Conservation (phyloP, 305 asterid species). For the Ajuga reptans region DNA sequence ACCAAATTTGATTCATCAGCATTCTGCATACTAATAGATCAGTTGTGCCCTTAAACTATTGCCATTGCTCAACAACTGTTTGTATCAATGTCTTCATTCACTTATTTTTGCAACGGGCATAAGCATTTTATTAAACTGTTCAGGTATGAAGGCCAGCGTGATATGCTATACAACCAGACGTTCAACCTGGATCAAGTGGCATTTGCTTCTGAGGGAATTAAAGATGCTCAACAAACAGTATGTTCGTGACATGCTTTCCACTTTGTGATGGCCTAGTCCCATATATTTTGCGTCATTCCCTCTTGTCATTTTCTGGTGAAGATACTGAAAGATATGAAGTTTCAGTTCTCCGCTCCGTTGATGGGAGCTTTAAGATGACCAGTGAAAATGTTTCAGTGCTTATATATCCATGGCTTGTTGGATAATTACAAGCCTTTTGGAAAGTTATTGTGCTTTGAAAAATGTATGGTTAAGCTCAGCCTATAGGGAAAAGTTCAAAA, state of each 20-base stretch:
- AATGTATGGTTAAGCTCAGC: constrained; percentile 1
- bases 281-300: neutral
- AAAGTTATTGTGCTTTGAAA: neutral
- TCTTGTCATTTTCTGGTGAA: neutral
- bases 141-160: constrained; percentile 95
- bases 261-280: constrained; percentile 2
- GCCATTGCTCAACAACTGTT: neutral
- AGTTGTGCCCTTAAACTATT: neutral
- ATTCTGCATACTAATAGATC: neutral
- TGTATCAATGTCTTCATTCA: neutral
- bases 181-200: constrained; percentile 91
- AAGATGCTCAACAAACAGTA: constrained; percentile 98
- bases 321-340: neutral
- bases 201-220: constrained; percentile 90
- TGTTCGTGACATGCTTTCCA: constrained; percentile 29
- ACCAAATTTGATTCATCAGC: neutral
- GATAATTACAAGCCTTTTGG: neutral
- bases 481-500: constrained; percentile 37
- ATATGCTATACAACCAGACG: constrained; percentile 87
- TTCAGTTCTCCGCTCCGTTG: neutral
- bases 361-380: neutral
- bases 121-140: constrained; percentile 21
- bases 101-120: neutral
- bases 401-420: neutral
- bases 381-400: neutral